Evolutionary conservation across 1,284 basidiomycete genomes (phyloP), one percentile per base, ranked within the genome.

Genomic region (Sanghuangporus sanghuang): DNA sequence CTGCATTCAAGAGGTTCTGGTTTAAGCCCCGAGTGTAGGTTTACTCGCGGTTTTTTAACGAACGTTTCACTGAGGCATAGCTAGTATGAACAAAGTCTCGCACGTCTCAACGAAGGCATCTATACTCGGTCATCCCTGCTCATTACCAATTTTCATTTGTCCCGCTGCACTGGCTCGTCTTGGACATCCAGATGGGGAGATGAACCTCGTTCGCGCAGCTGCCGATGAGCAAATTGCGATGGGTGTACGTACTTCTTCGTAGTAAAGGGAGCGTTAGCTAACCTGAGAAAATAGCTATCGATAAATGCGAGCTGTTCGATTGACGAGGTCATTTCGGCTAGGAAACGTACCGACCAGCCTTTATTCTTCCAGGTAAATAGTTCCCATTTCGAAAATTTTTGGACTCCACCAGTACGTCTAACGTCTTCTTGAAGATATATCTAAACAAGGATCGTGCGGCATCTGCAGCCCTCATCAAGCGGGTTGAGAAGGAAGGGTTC

Each of bases 161-260:
- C 84, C 64, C 16, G 81, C 82, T 14, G 83, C 83, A 0, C 74
- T 86, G 11, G 86, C 85, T 36, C 85, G 86, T 69, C 79, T 90
- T 0, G 87, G 84, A 5, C 86, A 87, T 68, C 84, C 84, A 9
- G 82, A 86, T 57, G 86, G 86, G 27, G 85, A 87, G 71, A 77
- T 85, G 67, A 81, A 81, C 70, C 69, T 87, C 49, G 85, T 83
- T 6, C 75, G 80, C 57, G 85, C 84, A 0, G 85, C 83, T 0
- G 83, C 78, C 1, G 79, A 81, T 68, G 78, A 84, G 59, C 79
- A 79, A 35, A 75, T 87, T 59, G 82, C 86, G 61, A 85, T 86
- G 70, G 84, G 85, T 78, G 83, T 83, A 50, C 66, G 76, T 67
- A 36, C 16, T 36, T 16, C 16, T n/a, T 16, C 3, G 32, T 16